A percentile compares a stretch with the other conserved stretches of the same genome.
phyloP scores from a whole-genome alignment of 306 rosid genomes.

The Notholithocarpus densiflorus region DNA sequence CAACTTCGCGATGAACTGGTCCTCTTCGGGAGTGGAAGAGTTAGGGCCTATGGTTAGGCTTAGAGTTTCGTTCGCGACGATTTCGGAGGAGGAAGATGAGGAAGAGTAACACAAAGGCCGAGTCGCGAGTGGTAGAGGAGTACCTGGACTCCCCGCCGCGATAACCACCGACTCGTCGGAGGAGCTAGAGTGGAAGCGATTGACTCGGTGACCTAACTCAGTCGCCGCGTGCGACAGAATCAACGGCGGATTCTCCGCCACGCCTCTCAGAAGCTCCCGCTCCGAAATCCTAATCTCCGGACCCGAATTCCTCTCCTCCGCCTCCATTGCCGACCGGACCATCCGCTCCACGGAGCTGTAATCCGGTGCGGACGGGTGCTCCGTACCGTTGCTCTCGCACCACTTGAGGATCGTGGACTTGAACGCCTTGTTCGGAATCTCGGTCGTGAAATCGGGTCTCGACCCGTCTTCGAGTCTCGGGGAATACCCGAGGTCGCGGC shows the following conservation, averaged over 20 bases:
- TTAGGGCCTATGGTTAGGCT: constrained; percentile 26
- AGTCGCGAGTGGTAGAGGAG: constrained; percentile 63
- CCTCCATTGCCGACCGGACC: constrained; percentile 32
- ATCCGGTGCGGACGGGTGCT: constrained; percentile 50
- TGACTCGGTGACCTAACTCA: constrained; percentile 60
- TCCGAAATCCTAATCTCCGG: constrained; percentile 62
- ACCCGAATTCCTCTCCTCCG: background rate
- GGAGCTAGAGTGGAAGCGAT: constrained; percentile 47
- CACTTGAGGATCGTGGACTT: constrained; percentile 55
- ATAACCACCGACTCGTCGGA: constrained; percentile 51
- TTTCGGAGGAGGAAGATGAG: constrained; percentile 53
- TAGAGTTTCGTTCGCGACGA: constrained; percentile 35
- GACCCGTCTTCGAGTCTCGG: constrained; percentile 63
- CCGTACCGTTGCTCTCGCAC: constrained; percentile 43
- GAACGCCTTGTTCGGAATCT: constrained; percentile 63
- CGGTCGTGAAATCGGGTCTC: constrained; percentile 65
- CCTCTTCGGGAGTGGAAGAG: constrained; percentile 39
- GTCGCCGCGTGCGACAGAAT: constrained; percentile 79
- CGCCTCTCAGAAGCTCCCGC: constrained; percentile 55
- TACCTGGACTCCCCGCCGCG: constrained; percentile 38
- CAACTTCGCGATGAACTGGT: constrained; percentile 34
- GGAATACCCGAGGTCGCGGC: constrained; percentile 44
- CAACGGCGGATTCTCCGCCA: constrained; percentile 63
- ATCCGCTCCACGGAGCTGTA: constrained; percentile 41
- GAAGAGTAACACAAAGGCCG: constrained; percentile 71